Conservation (phyloP, 139 green algal species). For the Desmodesmus armatus region DNA sequence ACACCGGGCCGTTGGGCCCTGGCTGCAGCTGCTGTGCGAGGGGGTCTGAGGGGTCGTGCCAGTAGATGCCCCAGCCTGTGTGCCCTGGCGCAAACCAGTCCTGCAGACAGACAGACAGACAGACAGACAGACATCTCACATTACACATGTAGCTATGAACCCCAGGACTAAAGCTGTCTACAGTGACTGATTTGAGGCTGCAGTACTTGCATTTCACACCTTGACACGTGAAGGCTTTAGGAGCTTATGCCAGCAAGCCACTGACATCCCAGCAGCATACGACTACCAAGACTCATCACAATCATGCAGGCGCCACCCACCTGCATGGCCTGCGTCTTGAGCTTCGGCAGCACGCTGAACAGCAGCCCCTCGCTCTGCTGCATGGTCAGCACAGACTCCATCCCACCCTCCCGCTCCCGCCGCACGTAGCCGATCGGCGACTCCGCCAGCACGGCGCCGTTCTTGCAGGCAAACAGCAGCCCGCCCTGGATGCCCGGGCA, state of each 20-base stretch:
- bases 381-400: conserved; percentile 12
- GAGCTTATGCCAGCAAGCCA: too few relatives aligned
- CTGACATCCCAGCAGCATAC: background rate
- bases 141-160: background rate
- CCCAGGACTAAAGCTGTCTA: too few relatives aligned
- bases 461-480: conserved; percentile 70
- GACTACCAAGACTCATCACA: background rate
- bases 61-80: conserved; percentile 68
- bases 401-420: background rate
- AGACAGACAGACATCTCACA: background rate
- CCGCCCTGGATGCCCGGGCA: conserved; percentile 49
- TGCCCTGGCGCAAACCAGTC: conserved; percentile 63
- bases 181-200: too few relatives aligned
- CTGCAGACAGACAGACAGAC: too few relatives aligned
- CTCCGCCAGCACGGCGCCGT: conserved; percentile 63
- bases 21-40: conserved; percentile 36
- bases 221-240: too few relatives aligned
- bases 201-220: too few relatives aligned
- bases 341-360: conserved; percentile 58
- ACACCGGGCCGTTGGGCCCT: background rate
- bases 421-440: conserved; percentile 57
- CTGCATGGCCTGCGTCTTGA: conserved; percentile 64
- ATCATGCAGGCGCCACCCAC: too few relatives aligned
- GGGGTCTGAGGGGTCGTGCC: conserved; percentile 31
- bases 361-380: conserved; percentile 46